Conservation (phyloP, 1,284 basidiomycete species). For the Apiotrichum siamense region DNA sequence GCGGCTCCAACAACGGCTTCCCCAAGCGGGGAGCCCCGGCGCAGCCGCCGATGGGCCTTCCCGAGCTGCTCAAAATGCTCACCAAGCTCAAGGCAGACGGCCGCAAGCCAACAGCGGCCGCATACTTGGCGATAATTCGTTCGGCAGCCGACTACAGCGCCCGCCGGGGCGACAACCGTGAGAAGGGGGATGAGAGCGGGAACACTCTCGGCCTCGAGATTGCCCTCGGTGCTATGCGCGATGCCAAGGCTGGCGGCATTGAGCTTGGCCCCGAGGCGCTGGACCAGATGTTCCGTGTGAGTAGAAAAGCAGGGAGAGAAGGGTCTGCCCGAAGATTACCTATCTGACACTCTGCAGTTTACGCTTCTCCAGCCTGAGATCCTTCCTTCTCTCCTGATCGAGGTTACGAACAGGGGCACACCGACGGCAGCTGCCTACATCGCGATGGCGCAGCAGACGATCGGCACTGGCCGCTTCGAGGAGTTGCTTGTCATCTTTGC, state of each 20-base stretch:
- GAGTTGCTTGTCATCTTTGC: conserved; percentile 24
- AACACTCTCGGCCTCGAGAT: conserved; percentile 30
- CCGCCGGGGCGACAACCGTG: conserved; percentile 4
- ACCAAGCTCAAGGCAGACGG: conserved; percentile 16
- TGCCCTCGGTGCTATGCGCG: conserved; percentile 30
- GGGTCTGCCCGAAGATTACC: background rate
- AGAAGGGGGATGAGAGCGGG: conserved; percentile 6
- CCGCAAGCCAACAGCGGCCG: conserved; percentile 24
- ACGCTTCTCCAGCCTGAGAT: conserved; percentile 24
- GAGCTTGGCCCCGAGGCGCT: conserved; percentile 28
- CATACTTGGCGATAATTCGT: conserved; percentile 30
- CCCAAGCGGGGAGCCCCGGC: too few relatives aligned
- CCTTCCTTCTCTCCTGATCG: conserved; percentile 28
- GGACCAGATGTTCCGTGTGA: conserved; percentile 31
- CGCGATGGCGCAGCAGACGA: conserved; percentile 19
- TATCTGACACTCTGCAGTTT: conserved; percentile 10
- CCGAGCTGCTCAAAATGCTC: conserved; percentile 24
- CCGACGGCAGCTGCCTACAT: conserved; percentile 17
- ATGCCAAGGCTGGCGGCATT: conserved; percentile 30
- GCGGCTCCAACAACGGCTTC: too few relatives aligned
- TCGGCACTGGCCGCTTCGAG: conserved; percentile 21
- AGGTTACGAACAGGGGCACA: background rate
- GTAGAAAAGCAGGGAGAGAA: conserved; percentile 4
- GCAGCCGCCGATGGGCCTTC: conserved; percentile 5
- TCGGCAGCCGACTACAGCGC: conserved; percentile 27